Evolutionary conservation across 768 basidiomycete genomes (phyloP), one percentile per base, ranked within the genome.

Genomic region (Phylloporus sp.): DNA sequence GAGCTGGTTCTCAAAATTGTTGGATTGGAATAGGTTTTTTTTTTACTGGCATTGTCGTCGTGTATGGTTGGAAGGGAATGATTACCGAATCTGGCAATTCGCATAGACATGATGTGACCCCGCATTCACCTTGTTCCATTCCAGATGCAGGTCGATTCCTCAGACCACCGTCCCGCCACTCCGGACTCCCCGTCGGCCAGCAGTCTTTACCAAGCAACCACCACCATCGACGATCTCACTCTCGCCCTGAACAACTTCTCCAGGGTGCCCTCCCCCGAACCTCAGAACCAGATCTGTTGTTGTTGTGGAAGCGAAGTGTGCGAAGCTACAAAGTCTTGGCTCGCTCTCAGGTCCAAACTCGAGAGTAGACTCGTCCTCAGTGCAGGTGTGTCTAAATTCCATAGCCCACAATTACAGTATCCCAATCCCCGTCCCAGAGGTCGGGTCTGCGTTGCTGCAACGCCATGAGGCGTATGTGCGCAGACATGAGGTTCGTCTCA

Each of bases 401-500:
- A 34, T 13, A 23, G 15, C n/a, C 42, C 45, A 28, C 40, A 21
- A 36, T 20, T 21, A n/a, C n/a, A 27, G 23, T 28, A 36, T 39
- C 29, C 31, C 52, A 42, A 56, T 29, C 26, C 46, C 20, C 39
- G 9, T 36, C 47, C 22, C 54, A 91, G 91, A 94, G 74, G 84
- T 95, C 23, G 92, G 92, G 11, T 89, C 92, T 65, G 92, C 93
- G 5, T 68, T 96, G 38, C 66, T 96, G 38, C 82, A 87, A 59
- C 73, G 84, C 49, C 90, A 94, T 61, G 92, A 94, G 68, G 87
- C 86, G 4, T 90, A 89, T 65, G 81, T 90, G 23, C 79, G 83
- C 38, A 76, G 76, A 58, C 79, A 82, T 46, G 81, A 87, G 77
- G 82, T 80, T 53, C 37, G 74, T 66, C 27, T 44, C 22, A 41